Base-by-base conservation (phyloP, 179 eudicot genomes). In the Monotropa hypopitys region DNA sequence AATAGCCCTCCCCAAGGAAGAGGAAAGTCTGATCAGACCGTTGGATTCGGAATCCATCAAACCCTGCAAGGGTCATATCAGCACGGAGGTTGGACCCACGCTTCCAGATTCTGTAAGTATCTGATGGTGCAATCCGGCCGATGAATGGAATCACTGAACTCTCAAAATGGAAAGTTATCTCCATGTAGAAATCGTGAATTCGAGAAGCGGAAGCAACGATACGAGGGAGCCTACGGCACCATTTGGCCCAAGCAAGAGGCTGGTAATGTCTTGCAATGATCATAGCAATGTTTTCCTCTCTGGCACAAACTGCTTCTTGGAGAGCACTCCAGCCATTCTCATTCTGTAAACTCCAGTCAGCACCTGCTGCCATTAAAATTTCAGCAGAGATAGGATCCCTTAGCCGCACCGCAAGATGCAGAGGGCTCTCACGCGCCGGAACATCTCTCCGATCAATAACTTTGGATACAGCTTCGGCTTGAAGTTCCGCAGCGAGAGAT, bases 41-140 rank as follows among this genome's bases (percentile, higher is more conserved):
- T 72, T 92, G 97, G 70, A 92, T 92, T 0, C 96, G 89, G 49
- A 92, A 88, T 62, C 97, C 97, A 80, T 92, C 97, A 86, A 92
- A 92, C 1, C 97, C 97, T 3, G 97, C 97, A 70, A 92, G 91
- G 45, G 97, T 91, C 97, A 92, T 92, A 81, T 92, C 97, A 57
- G 97, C 96, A 10, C 97, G 90, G 50, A 92, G 89, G 78, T 89
- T 92, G 12, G 96, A 87, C 30, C 97, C 96, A 32, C 96, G 89
- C 77, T 92, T 92, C 97, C 97, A 92, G 49, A 92, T 92, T 26
- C 92, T 76, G 57, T 92, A 92, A 40, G 97, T 92, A 76, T 92
- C 97, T 2, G 97, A 92, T 0, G 97, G 97, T 51, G 97, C 97
- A 73, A 92, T 89, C 23, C 97, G 82, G 0, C 90, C 90, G 47